Evolutionary conservation across 2,329 filamentous ascomycete species (phyloP).

Genomic region (Cordyceps fumosorosea): DNA sequence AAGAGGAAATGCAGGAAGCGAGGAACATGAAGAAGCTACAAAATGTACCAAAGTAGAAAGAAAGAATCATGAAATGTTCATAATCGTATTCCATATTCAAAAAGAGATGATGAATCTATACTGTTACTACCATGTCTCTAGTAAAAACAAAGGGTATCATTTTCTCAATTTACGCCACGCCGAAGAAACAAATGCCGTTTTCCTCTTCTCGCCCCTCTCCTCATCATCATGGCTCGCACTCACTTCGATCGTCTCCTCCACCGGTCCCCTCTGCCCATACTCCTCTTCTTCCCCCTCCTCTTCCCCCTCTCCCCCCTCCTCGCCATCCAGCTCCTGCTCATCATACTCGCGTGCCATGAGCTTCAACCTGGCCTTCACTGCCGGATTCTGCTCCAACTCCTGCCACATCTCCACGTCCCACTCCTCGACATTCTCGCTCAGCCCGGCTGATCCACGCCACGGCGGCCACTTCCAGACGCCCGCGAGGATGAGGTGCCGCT

Average conservation of each 20-base stretch:
- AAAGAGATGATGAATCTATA: neutral
- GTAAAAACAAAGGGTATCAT: slow-evolving; percentile 1
- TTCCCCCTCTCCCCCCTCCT: slow-evolving; percentile 20
- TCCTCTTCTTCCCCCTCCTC: slow-evolving; percentile 15
- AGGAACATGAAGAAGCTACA: too few species aligned
- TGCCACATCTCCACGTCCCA: slow-evolving; percentile 52
- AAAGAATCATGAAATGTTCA: neutral
- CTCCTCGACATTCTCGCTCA: slow-evolving; percentile 37
- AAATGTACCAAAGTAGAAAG: too few species aligned
- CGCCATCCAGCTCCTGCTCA: slow-evolving; percentile 19
- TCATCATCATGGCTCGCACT: neutral
- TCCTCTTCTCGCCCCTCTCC: slow-evolving; percentile 1
- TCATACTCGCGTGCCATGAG: slow-evolving; percentile 33
- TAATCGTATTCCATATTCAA: neutral
- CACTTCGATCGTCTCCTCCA: slow-evolving; percentile 6
- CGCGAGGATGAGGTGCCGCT: slow-evolving; percentile 38
- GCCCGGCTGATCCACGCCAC: slow-evolving; percentile 28
- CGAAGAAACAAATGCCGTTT: slow-evolving; percentile 4
- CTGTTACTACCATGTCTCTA: neutral
- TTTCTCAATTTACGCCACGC: slow-evolving; percentile 10
- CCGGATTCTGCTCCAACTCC: slow-evolving; percentile 48
- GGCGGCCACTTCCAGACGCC: slow-evolving; percentile 43
- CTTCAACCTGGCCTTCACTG: slow-evolving; percentile 35
- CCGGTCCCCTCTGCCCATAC: neutral
- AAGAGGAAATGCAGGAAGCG: too few species aligned